Conservation (phyloP, 441 rosid species). For the Populus hybrid region DNA sequence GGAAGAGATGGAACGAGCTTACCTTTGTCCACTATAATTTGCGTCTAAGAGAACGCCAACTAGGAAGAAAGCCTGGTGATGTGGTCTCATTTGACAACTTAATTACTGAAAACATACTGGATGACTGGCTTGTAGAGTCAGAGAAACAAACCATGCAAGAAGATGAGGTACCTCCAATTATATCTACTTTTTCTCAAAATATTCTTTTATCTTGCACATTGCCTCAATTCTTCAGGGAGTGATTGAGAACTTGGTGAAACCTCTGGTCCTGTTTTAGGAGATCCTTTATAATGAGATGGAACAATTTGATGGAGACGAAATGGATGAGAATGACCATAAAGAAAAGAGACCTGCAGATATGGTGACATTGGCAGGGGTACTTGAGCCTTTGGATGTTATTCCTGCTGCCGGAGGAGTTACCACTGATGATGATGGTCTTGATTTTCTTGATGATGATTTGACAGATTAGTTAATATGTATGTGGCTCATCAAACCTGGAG, state of each 20-base stretch:
- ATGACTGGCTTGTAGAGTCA: conserved; percentile 59
- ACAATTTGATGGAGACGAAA: conserved; percentile 33
- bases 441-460: conserved; percentile 51
- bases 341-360: conserved; percentile 37
- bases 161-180: conserved; percentile 53
- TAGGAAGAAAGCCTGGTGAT: conserved; percentile 36
- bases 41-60: conserved; percentile 54
- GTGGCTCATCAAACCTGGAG: conserved; percentile 25
- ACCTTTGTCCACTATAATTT: conserved; percentile 67
- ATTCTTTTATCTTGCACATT: background rate
- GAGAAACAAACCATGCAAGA: conserved; percentile 40
- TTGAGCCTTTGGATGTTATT: conserved; percentile 41
- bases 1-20: conserved; percentile 53
- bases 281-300: conserved; percentile 43
- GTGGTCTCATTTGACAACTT: conserved; percentile 45
- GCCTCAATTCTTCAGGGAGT: background rate
- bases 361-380: conserved; percentile 33
- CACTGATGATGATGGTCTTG: conserved; percentile 50
- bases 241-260: conserved; percentile 11
- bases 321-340: conserved; percentile 37
- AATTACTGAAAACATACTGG: conserved; percentile 47
- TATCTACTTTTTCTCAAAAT: background rate
- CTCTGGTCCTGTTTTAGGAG: conserved; percentile 36
- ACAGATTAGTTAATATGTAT: conserved; percentile 26
- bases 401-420: conserved; percentile 35